Evolutionary conservation across 371 early-diverging fungal genomes (phyloP).

Genomic region (Mucor sp.): DNA sequence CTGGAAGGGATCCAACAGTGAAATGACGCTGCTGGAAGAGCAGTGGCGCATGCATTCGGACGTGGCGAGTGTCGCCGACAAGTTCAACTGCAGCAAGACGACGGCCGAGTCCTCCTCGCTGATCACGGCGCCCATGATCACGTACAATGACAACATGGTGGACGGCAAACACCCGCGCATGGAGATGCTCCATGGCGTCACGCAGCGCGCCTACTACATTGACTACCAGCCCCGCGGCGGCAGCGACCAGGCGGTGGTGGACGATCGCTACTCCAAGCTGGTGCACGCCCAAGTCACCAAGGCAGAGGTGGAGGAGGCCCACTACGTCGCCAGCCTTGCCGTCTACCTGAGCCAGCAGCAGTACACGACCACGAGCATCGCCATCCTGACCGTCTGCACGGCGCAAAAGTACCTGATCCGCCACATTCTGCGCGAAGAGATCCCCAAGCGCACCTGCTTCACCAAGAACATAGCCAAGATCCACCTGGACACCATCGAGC

Average conservation of each 20-base stretch:
- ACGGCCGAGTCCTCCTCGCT: slow-evolving; percentile 5
- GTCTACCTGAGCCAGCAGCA: slow-evolving; percentile 42
- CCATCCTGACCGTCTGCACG: slow-evolving; percentile 21
- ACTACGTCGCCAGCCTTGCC: slow-evolving; percentile 32
- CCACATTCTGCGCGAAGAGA: slow-evolving; percentile 14
- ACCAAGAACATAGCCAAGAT: slow-evolving; percentile 2
- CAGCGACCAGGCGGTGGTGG: neutral
- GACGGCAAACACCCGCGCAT: slow-evolving; percentile 7
- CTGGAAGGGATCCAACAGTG: slow-evolving; percentile 36
- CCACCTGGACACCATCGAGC: slow-evolving; percentile 22
- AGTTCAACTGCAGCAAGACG: slow-evolving; percentile 16
- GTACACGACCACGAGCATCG: slow-evolving; percentile 11
- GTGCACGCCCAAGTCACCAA: slow-evolving; percentile 1
- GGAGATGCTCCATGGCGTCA: slow-evolving; percentile 24
- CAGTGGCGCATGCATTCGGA: slow-evolving; percentile 48
- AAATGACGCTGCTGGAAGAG: slow-evolving; percentile 30
- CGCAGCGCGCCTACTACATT: slow-evolving; percentile 29
- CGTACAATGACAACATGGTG: slow-evolving; percentile 25
- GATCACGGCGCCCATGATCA: slow-evolving; percentile 23
- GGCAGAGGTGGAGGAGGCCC: slow-evolving; percentile 34
- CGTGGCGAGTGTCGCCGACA: slow-evolving; percentile 20
- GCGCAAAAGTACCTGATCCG: slow-evolving; percentile 31
- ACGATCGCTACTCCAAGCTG: neutral
- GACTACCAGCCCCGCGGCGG: slow-evolving; percentile 7
- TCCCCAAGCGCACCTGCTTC: slow-evolving; percentile 22